Percentiles rank a stretch among this genome's conserved stretches.
Evolutionary conservation across 805 yeast genomes (phyloP).

Genomic region (Zygosaccharomyces bisporus): DNA sequence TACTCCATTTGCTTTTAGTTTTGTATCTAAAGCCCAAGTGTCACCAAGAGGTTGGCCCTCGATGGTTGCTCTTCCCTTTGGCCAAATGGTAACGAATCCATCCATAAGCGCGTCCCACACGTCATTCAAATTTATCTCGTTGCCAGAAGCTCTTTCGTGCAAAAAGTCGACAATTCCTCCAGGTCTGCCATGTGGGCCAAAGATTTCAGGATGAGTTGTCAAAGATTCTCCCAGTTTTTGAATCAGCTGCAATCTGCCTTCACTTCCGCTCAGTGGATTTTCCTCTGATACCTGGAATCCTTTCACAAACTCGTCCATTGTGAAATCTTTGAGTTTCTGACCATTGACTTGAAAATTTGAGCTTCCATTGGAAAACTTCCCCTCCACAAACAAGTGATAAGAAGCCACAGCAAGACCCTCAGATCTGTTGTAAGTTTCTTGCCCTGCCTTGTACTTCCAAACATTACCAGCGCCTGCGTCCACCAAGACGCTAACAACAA

Average conservation of each 20-base stretch:
- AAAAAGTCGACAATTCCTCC: constrained; percentile 54
- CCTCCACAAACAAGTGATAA: constrained; percentile 49
- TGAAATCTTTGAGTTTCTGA: constrained; percentile 36
- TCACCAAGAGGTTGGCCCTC: constrained; percentile 56
- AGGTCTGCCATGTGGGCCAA: constrained; percentile 47
- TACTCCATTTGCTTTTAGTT: constrained; percentile 20
- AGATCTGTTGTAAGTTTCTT: constrained; percentile 40
- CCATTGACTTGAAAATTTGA: constrained; percentile 47
- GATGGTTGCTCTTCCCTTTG: constrained; percentile 50
- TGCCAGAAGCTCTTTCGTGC: constrained; percentile 16
- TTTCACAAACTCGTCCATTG: constrained; percentile 35
- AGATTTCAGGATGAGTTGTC: constrained; percentile 38
- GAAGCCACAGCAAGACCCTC: constrained; percentile 67
- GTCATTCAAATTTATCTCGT: constrained; percentile 42
- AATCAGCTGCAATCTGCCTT: constrained; percentile 49
- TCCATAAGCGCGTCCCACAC: constrained; percentile 55
- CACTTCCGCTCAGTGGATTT: constrained; percentile 52
- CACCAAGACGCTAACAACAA: constrained; percentile 55
- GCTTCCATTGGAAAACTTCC: constrained; percentile 41
- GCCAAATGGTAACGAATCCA: constrained; percentile 60
- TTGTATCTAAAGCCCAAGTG: constrained; percentile 50
- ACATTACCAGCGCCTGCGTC: constrained; percentile 67
- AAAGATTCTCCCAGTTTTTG: constrained; percentile 49
- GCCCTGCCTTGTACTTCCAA: constrained; percentile 48
- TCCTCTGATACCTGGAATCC: constrained; percentile 48